Conservation (phyloP, 139 green algal species). For the Haematococcus lacustris region DNA sequence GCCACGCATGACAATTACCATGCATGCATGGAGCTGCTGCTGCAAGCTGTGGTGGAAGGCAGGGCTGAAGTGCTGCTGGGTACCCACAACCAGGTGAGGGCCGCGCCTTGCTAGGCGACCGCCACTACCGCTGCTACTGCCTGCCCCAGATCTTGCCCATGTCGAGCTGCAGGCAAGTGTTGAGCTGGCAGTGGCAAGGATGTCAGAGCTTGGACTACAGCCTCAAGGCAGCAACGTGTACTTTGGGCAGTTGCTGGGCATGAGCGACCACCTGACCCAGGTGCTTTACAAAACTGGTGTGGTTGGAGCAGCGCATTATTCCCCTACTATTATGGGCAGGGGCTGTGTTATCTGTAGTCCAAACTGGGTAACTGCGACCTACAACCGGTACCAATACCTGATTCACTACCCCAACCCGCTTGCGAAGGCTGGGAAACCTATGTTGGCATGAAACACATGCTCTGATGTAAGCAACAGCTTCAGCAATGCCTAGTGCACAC, state of each 20-base stretch:
- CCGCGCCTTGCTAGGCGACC: conserved; percentile 24
- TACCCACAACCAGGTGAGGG: conserved; percentile 62
- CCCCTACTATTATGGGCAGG: no score
- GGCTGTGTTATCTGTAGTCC: no score
- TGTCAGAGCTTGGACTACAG: conserved; percentile 50
- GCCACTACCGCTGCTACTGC: background rate
- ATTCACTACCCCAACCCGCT: no score
- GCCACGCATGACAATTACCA: conserved; percentile 73
- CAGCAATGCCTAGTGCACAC: no score
- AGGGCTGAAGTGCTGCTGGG: conserved; percentile 22
- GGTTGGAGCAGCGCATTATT: no score
- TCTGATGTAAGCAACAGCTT: no score
- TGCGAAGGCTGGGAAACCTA: no score
- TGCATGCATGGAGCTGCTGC: conserved; percentile 33
- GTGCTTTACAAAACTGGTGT: background rate
- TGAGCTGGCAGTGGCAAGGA: conserved; percentile 49
- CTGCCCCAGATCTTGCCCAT: background rate
- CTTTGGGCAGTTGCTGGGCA: conserved; percentile 87
- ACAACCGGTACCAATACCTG: no score
- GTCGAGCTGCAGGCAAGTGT: conserved; percentile 66
- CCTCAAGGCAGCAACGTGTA: conserved; percentile 47
- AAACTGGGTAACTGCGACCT: no score
- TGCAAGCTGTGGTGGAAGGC: conserved; percentile 26
- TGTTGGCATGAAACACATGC: no score
- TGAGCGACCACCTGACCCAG: conserved; percentile 79